These are phyloP conservation scores for Phytophthora aleatoria DNA, from an alignment of 352 stramenopile genomes.

Conservation along the genomic window DNA sequence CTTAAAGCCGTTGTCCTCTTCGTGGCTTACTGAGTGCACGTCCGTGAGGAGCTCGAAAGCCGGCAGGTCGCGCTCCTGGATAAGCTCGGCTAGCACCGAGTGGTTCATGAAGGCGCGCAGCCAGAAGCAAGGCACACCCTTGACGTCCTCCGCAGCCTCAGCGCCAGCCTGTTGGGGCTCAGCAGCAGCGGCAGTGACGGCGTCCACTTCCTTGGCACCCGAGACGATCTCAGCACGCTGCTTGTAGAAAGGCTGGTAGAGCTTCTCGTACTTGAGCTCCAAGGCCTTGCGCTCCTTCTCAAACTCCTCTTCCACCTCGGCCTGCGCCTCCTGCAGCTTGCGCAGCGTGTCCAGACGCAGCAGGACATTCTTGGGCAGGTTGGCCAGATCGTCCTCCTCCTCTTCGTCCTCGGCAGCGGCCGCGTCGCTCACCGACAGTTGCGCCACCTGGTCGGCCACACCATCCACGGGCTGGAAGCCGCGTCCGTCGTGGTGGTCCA, in stretches of 20 bases:
- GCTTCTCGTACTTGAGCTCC: slow-evolving; percentile 90
- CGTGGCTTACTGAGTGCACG: slow-evolving; percentile 77
- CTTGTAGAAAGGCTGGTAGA: slow-evolving; percentile 84
- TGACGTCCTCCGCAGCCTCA: slow-evolving; percentile 57
- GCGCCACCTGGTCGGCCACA: slow-evolving; percentile 43
- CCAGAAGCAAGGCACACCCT: slow-evolving; percentile 87
- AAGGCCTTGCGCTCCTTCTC: slow-evolving; percentile 84
- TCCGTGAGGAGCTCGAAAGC: slow-evolving; percentile 82
- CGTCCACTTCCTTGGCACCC: slow-evolving; percentile 77
- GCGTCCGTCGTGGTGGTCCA: slow-evolving; percentile 66
- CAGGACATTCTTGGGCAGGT: slow-evolving; percentile 74
- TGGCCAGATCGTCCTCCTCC: slow-evolving; percentile 63
- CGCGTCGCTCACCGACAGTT: slow-evolving; percentile 34
- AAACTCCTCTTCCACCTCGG: slow-evolving; percentile 80
- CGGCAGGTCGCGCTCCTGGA: slow-evolving; percentile 81
- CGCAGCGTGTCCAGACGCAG: slow-evolving; percentile 70
- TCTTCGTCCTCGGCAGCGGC: slow-evolving; percentile 28
- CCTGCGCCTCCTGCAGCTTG: slow-evolving; percentile 81
- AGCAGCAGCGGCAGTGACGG: slow-evolving; percentile 50
- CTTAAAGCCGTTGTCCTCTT: slow-evolving; percentile 87
- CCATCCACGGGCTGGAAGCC: slow-evolving; percentile 64
- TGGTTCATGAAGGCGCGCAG: slow-evolving; percentile 87
- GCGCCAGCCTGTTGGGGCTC: slow-evolving; percentile 46
- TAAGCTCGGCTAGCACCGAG: slow-evolving; percentile 76
- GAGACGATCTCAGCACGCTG: slow-evolving; percentile 79